These are phyloP conservation scores for Acanthamoeba culbertsoni DNA, from an alignment of 208 protist species.

Conservation along the genomic window DNA sequence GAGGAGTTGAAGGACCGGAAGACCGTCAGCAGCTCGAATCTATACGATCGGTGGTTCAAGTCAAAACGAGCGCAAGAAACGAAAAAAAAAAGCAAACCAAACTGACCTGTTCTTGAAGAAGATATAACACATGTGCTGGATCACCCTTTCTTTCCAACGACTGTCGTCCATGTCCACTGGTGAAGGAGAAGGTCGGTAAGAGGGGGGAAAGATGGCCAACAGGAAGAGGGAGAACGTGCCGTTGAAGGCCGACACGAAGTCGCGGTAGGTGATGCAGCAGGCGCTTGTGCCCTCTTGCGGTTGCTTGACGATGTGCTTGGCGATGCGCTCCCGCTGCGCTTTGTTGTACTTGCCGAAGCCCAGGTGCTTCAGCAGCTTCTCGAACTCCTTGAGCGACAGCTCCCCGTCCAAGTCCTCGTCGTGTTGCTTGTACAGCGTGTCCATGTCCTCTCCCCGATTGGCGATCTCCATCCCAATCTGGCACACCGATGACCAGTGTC, in stretches of 20 bases:
- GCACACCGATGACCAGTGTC: not conserved
- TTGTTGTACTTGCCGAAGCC: slow-evolving; percentile 3
- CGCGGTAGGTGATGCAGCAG: not conserved
- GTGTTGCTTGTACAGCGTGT: not conserved
- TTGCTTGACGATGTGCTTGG: not conserved
- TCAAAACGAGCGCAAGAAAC: too few species aligned
- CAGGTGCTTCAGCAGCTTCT: slow-evolving; percentile 36
- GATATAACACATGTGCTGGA: slow-evolving; percentile 46
- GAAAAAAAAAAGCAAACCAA: too few species aligned
- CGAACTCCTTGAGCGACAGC: slow-evolving; percentile 17
- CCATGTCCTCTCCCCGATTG: not conserved
- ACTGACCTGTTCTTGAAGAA: slow-evolving; percentile 50
- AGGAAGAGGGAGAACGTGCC: not conserved
- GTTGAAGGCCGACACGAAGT: not conserved
- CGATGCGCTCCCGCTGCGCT: not conserved
- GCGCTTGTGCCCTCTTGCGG: not conserved
- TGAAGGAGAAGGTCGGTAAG: not conserved
- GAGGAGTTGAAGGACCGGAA: slow-evolving; percentile 32
- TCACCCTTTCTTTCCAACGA: not conserved
- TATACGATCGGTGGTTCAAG: too few species aligned
- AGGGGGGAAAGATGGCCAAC: not conserved
- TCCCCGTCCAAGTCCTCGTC: slow-evolving; percentile 18
- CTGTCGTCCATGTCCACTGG: slow-evolving; percentile 31
- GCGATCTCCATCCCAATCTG: slow-evolving; percentile 9
- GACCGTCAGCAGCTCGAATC: not conserved